A percentile compares a stretch with the other conserved stretches of the same genome.
Evolutionary conservation across 495 filamentous ascomycete species (phyloP).

Genomic region (Tetracladium setigerum): DNA sequence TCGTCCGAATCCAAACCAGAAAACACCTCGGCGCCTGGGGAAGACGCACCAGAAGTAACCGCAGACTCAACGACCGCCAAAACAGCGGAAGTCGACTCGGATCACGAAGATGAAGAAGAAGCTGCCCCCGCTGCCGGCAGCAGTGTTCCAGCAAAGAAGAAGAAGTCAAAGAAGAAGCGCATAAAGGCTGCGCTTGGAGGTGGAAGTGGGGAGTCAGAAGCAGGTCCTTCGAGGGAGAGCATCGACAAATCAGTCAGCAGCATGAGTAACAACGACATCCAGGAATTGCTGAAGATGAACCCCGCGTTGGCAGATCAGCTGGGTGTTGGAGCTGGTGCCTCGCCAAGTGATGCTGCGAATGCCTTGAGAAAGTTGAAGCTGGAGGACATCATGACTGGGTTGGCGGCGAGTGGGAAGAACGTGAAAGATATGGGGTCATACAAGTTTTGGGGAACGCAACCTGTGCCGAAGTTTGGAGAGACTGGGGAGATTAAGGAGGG

Average conservation of each 20-base stretch:
- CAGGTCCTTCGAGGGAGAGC: slow-evolving; percentile 18
- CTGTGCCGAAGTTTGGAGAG: slow-evolving; percentile 75
- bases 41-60: slow-evolving; percentile 20
- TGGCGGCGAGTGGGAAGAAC: slow-evolving; percentile 71
- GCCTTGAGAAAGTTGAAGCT: slow-evolving; percentile 65
- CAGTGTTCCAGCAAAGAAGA: slow-evolving; percentile 32
- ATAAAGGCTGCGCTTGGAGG: slow-evolving; percentile 30
- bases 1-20: slow-evolving; percentile 38
- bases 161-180: slow-evolving; percentile 45
- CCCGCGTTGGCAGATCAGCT: slow-evolving; percentile 52
- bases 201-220: slow-evolving; percentile 11
- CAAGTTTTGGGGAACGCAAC: slow-evolving; percentile 98
- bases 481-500: slow-evolving; percentile 41
- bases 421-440: slow-evolving; percentile 92
- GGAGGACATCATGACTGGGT: slow-evolving; percentile 73
- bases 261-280: slow-evolving; percentile 39
- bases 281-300: slow-evolving; percentile 51
- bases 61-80: slow-evolving; percentile 15
- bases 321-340: slow-evolving; percentile 24
- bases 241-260: slow-evolving; percentile 36
- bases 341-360: slow-evolving; percentile 37
- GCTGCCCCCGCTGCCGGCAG: slow-evolving; percentile 13
- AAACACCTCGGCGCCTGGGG: slow-evolving; percentile 22
- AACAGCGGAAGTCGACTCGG: slow-evolving; percentile 26
- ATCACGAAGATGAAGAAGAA: slow-evolving; percentile 28